Conservation (phyloP, 1,139 yeast species). For the Suhomyces anneliseae region DNA sequence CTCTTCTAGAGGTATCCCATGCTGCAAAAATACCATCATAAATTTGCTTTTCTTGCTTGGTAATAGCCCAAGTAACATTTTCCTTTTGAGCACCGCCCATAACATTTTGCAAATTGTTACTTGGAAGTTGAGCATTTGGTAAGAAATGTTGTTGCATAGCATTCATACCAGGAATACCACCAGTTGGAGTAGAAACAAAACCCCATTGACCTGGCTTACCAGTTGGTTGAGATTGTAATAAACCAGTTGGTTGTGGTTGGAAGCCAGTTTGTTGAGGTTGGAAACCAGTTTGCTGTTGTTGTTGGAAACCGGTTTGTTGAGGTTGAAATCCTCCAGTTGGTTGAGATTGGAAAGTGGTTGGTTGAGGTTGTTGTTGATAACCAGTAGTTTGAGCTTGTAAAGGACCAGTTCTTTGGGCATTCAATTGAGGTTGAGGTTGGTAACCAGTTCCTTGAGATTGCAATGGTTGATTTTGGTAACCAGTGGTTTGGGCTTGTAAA, state of each 20-base stretch:
- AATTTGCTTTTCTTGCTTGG: conserved; percentile 81
- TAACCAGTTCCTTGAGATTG: conserved; percentile 17
- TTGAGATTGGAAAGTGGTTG: conserved; percentile 9
- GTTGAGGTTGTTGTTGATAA: conserved; percentile 17
- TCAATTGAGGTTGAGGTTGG: conserved; percentile 11
- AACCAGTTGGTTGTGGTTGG: conserved; percentile 45
- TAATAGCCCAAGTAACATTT: conserved; percentile 72
- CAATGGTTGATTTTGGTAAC: conserved; percentile 15
- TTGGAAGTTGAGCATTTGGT: conserved; percentile 54
- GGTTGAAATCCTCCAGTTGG: conserved; percentile 16
- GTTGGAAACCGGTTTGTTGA: conserved; percentile 29
- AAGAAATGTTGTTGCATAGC: conserved; percentile 75
- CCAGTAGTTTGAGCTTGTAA: conserved; percentile 47
- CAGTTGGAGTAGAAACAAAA: conserved; percentile 68
- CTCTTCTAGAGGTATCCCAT: conserved; percentile 73
- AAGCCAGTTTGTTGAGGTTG: conserved; percentile 47
- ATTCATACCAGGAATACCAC: conserved; percentile 74
- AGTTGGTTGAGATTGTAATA: conserved; percentile 55
- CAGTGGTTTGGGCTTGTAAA: conserved; percentile 21
- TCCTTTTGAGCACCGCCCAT: conserved; percentile 53
- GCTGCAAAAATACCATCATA: conserved; percentile 87
- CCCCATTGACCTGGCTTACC: conserved; percentile 88
- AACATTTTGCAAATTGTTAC: conserved; percentile 45
- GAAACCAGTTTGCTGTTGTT: conserved; percentile 35
- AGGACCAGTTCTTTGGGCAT: conserved; percentile 8